Percentiles rank a stretch among this genome's conserved stretches.
These are phyloP conservation scores for Neopestalotiopsis clavispora DNA, from an alignment of 2,329 filamentous ascomycete genomes.

Conservation along the genomic window DNA sequence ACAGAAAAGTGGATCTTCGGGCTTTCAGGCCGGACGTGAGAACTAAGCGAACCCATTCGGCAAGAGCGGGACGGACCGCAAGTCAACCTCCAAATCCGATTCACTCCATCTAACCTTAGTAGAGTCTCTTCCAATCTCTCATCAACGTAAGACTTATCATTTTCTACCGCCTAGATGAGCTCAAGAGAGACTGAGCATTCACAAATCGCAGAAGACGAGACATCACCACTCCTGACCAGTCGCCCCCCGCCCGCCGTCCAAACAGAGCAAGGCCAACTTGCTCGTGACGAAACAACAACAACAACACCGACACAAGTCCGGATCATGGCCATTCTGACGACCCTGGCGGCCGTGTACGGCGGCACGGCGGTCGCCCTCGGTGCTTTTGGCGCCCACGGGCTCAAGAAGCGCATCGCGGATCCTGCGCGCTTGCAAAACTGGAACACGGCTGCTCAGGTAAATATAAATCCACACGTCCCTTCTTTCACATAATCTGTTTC, in stretches of 20 bases:
- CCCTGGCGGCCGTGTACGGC: constrained; percentile 65
- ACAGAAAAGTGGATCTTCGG: neutral
- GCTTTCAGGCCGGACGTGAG: neutral
- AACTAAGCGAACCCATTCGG: neutral
- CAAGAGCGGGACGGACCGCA: neutral
- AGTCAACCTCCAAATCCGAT: neutral
- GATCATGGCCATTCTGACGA: constrained; percentile 53
- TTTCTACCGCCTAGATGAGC: neutral
- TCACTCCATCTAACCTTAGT: no score
- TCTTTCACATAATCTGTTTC: neutral
- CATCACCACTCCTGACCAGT: neutral
- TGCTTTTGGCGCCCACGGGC: constrained; percentile 71
- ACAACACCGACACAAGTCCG: neutral
- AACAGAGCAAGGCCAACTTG: neutral
- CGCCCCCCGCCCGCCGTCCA: neutral
- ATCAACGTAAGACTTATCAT: neutral
- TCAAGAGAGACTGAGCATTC: neutral
- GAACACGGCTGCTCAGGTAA: constrained; percentile 63
- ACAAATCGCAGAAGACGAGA: neutral
- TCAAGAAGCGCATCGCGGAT: constrained; percentile 65
- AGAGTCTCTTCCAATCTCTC: neutral
- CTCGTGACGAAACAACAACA: neutral
- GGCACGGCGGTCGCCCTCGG: constrained; percentile 65
- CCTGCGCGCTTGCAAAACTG: constrained; percentile 64
- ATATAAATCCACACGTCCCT: neutral